Evolutionary conservation across 371 early-diverging fungal species (phyloP).

Genomic region (Zancudomyces culisetae): DNA sequence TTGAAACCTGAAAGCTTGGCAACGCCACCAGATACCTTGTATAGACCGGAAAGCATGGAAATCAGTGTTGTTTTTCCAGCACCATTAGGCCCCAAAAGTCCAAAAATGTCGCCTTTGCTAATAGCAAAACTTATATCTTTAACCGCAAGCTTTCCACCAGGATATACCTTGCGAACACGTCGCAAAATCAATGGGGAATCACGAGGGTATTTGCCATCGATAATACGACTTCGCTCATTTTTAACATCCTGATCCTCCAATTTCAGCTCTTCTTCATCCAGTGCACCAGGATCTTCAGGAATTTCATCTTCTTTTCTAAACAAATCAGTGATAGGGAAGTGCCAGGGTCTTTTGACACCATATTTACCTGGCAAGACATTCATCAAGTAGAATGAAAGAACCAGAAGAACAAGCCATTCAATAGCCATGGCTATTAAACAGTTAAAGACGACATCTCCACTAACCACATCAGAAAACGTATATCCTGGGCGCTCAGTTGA

Average conservation of each 20-base stretch:
- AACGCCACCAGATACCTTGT: conserved; percentile 34
- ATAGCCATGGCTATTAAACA: conserved; percentile 29
- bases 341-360: conserved; percentile 42
- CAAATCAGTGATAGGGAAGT: conserved; percentile 34
- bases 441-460: conserved; percentile 28
- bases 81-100: conserved; percentile 38
- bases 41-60: conserved; percentile 43
- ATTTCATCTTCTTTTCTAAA: conserved; percentile 9
- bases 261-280: conserved; percentile 15
- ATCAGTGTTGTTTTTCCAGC: conserved; percentile 40
- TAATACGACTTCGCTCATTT: conserved; percentile 30
- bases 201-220: conserved; percentile 11
- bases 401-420: conserved; percentile 28
- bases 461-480: conserved; percentile 18
- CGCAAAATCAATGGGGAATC: conserved; percentile 32
- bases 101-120: conserved; percentile 35
- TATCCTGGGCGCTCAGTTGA: conserved; percentile 16
- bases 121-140: conserved; percentile 44
- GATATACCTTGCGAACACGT: conserved; percentile 39
- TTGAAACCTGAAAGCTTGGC: conserved; percentile 41
- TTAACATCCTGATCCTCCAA: conserved; percentile 41
- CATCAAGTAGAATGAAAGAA: conserved; percentile 30
- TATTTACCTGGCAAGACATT: conserved; percentile 37
- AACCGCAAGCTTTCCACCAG: conserved; percentile 36
- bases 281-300: neutral